Conservation (phyloP, 257 asterid genomes). For the Capsicum rhomboideum region DNA sequence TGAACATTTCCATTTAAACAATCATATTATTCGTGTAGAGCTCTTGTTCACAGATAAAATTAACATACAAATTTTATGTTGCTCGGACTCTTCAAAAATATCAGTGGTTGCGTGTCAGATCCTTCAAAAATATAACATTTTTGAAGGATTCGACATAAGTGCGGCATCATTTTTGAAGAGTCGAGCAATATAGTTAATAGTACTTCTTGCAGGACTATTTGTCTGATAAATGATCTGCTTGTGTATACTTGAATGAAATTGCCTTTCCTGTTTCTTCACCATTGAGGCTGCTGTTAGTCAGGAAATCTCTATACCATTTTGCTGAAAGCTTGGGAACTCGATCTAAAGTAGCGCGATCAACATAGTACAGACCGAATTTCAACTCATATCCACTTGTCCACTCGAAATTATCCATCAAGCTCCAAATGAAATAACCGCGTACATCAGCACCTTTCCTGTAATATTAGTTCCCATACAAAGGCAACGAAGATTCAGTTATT, state of each 20-base stretch:
- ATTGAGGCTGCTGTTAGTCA: slow-evolving; percentile 18
- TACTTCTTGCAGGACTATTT: not conserved
- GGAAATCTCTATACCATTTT: slow-evolving; percentile 49
- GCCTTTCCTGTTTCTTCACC: not conserved
- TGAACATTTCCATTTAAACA: too few species aligned
- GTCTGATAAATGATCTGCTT: not conserved
- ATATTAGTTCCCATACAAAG: not conserved
- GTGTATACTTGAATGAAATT: not conserved
- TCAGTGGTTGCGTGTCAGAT: too few species aligned
- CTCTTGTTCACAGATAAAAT: too few species aligned
- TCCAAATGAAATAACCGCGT: slow-evolving; percentile 70
- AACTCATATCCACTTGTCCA: slow-evolving; percentile 42
- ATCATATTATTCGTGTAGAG: too few species aligned
- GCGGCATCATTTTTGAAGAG: too few species aligned
- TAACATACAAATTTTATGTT: too few species aligned
- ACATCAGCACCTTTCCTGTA: slow-evolving; percentile 59
- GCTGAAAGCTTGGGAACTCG: slow-evolving; percentile 60
- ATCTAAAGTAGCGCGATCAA: slow-evolving; percentile 29
- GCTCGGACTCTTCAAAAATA: too few species aligned
- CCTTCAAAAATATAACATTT: too few species aligned
- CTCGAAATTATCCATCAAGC: slow-evolving; percentile 67
- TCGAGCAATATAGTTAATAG: not conserved
- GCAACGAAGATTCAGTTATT: not conserved
- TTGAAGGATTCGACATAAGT: too few species aligned
- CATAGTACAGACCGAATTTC: slow-evolving; percentile 46